Conservation (phyloP, 192 early-diverging fungal genomes). For the Podila epigama region DNA sequence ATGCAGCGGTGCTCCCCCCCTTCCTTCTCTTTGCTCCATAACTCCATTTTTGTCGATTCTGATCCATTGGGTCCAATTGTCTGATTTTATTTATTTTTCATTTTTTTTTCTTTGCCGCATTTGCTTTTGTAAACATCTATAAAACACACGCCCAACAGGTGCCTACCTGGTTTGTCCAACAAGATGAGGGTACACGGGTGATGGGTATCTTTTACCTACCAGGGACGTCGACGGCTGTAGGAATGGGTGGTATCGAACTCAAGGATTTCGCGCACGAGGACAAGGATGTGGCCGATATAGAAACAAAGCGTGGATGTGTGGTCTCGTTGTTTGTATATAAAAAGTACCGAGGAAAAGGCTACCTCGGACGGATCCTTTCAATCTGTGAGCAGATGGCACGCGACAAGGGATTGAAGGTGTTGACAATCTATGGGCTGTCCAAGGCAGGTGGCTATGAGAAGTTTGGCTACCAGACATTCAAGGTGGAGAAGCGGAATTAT, state of each 20-base stretch:
- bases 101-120: not conserved
- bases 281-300: slow-evolving; percentile 35
- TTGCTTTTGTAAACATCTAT: not conserved
- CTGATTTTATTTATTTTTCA: not conserved
- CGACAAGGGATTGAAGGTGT: slow-evolving; percentile 6
- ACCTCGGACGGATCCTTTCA: slow-evolving; percentile 16
- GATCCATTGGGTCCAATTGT: too few relatives aligned
- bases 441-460: slow-evolving; percentile 29
- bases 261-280: slow-evolving; percentile 24
- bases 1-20: too few relatives aligned
- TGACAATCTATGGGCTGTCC: slow-evolving; percentile 34
- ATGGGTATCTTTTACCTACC: slow-evolving; percentile 41
- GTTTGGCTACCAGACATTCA: slow-evolving; percentile 46
- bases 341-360: slow-evolving; percentile 26
- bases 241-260: slow-evolving; percentile 39
- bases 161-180: slow-evolving; percentile 38
- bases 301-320: slow-evolving; percentile 26
- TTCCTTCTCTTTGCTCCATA: not conserved
- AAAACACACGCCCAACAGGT: slow-evolving; percentile 9
- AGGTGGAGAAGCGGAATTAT: slow-evolving; percentile 27
- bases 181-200: slow-evolving; percentile 23
- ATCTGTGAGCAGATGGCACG: slow-evolving; percentile 27
- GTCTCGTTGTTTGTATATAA: slow-evolving; percentile 45
- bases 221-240: slow-evolving; percentile 20
- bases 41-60: not conserved